These are phyloP conservation scores for Ophiosphaerella narmari DNA, from an alignment of 2,329 filamentous ascomycete genomes.

Conservation along the genomic window DNA sequence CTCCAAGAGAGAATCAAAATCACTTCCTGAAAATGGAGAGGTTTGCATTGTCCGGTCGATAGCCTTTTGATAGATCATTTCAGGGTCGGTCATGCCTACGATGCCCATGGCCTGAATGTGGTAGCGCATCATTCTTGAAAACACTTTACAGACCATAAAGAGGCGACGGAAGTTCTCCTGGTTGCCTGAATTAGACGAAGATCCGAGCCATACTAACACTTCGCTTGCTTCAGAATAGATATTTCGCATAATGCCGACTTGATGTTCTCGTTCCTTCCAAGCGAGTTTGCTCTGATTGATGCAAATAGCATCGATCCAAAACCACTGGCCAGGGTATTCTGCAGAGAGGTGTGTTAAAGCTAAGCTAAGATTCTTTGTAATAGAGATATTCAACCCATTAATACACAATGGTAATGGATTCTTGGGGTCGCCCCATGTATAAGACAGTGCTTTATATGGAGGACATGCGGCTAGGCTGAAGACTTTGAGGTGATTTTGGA, in stretches of 20 bases:
- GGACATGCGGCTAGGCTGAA: background rate
- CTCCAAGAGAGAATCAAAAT: background rate
- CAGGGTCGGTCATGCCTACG: background rate
- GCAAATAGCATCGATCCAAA: background rate
- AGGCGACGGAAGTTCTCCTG: background rate
- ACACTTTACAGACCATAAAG: background rate
- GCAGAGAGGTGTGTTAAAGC: background rate
- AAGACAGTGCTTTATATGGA: background rate
- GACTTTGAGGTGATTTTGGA: background rate
- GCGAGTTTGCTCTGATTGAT: background rate
- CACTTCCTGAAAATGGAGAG: background rate
- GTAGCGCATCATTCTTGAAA: background rate
- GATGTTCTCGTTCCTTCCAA: background rate
- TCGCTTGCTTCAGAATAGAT: slow-evolving; percentile 1
- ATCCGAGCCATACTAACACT: slow-evolving; percentile 1
- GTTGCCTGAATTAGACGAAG: background rate
- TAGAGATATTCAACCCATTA: background rate
- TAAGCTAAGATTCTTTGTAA: background rate
- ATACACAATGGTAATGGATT: background rate
- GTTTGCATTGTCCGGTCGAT: background rate
- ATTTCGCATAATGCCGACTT: slow-evolving; percentile 1
- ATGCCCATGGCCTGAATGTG: background rate
- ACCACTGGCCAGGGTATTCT: background rate
- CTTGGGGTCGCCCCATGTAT: background rate
- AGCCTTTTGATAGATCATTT: background rate